Conservation (phyloP, 108 stramenopile species). For the Chaetoceros tenuissimus region DNA sequence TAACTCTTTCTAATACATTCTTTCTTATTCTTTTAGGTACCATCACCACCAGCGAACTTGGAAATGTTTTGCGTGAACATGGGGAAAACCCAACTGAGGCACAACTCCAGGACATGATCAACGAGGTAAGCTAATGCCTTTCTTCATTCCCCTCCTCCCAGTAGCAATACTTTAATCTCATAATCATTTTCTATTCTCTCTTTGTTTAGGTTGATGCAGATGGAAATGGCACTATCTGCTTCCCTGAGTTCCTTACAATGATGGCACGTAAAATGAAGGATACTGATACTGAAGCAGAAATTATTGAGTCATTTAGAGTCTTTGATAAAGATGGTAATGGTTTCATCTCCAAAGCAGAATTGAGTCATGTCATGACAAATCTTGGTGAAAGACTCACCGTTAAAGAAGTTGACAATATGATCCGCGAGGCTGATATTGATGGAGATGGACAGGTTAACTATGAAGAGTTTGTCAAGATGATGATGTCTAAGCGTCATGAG, state of each 20-base stretch:
- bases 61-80: slow-evolving; percentile 99
- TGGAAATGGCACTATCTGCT: slow-evolving; percentile 99
- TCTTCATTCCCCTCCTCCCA: too few relatives aligned
- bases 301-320: slow-evolving; percentile 98
- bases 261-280: slow-evolving; percentile 99
- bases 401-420: slow-evolving; percentile 99
- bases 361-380: slow-evolving; percentile 99
- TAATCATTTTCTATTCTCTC: not conserved
- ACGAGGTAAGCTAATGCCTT: slow-evolving; percentile 95
- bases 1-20: not conserved
- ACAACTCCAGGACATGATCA: slow-evolving; percentile 99
- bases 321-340: slow-evolving; percentile 99
- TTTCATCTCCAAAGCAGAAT: slow-evolving; percentile 99
- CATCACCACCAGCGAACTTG: slow-evolving; percentile 99
- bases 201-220: slow-evolving; percentile 89
- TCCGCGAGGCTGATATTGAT: slow-evolving; percentile 99
- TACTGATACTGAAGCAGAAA: slow-evolving; percentile 99
- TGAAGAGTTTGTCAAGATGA: slow-evolving; percentile 99
- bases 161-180: too few relatives aligned
- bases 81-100: slow-evolving; percentile 99
- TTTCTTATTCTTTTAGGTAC: slow-evolving; percentile 59
- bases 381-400: slow-evolving; percentile 99
- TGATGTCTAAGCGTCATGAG: slow-evolving; percentile 99
- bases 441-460: slow-evolving; percentile 99
- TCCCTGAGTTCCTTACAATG: slow-evolving; percentile 99